Percentiles rank a stretch among this genome's conserved stretches.
Conservation (phyloP, 805 yeast species). For the Cyberlindnera saturnus region DNA sequence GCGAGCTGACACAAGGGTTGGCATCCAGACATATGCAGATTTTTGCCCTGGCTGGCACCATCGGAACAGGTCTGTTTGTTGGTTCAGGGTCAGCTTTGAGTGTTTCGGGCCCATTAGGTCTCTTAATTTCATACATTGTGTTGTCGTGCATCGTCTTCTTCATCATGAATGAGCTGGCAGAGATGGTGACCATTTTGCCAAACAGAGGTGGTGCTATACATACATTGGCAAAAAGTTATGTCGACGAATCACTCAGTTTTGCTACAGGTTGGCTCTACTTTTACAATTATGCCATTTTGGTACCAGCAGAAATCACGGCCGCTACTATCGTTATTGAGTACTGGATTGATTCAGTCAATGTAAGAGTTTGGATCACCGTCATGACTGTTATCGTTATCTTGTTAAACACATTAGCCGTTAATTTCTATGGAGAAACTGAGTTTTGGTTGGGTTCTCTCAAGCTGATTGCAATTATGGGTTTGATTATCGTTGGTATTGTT, state of each 20-base stretch:
- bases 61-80: slow-evolving; percentile 64
- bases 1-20: slow-evolving; percentile 22
- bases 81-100: slow-evolving; percentile 54
- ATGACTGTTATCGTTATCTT: slow-evolving; percentile 29
- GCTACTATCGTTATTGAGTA: slow-evolving; percentile 41
- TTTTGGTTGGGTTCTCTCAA: slow-evolving; percentile 40
- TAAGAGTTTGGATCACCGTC: slow-evolving; percentile 55
- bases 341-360: slow-evolving; percentile 41
- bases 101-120: slow-evolving; percentile 50
- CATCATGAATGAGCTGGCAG: slow-evolving; percentile 62
- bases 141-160: slow-evolving; percentile 64
- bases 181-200: slow-evolving; percentile 60
- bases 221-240: slow-evolving; percentile 45
- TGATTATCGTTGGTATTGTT: slow-evolving; percentile 36
- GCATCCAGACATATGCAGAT: slow-evolving; percentile 50
- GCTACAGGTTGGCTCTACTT: slow-evolving; percentile 19
- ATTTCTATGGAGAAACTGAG: slow-evolving; percentile 50
- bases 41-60: slow-evolving; percentile 63
- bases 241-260: slow-evolving; percentile 14
- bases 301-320: slow-evolving; percentile 41
- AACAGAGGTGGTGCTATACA: slow-evolving; percentile 52
- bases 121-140: slow-evolving; percentile 52
- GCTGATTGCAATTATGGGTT: slow-evolving; percentile 38
- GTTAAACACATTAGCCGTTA: slow-evolving; percentile 44
- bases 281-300: slow-evolving; percentile 13